phyloP scores from a whole-genome alignment of 2,329 filamentous ascomycete genomes.

The Calonectria pseudoreteaudii region DNA sequence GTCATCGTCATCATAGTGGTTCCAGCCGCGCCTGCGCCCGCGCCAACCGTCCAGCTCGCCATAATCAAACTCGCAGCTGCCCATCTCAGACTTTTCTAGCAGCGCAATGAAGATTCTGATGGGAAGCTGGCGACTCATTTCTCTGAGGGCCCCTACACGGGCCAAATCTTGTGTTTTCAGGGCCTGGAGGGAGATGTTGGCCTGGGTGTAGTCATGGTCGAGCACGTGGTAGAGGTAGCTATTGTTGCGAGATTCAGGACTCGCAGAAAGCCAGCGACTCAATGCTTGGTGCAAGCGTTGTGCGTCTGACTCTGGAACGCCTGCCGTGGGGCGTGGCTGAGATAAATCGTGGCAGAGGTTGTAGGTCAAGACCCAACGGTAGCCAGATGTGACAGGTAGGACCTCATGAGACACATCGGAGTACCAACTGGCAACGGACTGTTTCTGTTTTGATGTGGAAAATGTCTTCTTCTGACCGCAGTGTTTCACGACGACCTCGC shows the following conservation, averaged over 20 bases:
- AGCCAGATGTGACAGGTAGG: constrained; percentile 59
- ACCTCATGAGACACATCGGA: constrained; percentile 65
- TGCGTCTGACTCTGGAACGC: constrained; percentile 11
- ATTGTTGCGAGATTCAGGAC: background rate
- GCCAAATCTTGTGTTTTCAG: constrained; percentile 45
- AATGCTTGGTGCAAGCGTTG: constrained; percentile 36
- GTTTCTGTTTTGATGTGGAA: constrained; percentile 39
- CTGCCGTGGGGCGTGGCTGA: constrained; percentile 36
- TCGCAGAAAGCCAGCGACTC: constrained; percentile 40
- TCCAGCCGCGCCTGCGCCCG: background rate
- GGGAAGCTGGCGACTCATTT: constrained; percentile 37
- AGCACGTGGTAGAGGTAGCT: constrained; percentile 46
- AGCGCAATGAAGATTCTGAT: constrained; percentile 49
- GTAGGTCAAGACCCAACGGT: constrained; percentile 64
- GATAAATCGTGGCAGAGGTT: constrained; percentile 53
- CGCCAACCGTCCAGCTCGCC: background rate
- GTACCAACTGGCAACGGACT: constrained; percentile 55
- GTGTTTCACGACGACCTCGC: constrained; percentile 57
- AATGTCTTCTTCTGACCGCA: constrained; percentile 47
- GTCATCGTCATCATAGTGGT: background rate
- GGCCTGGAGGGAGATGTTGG: constrained; percentile 41
- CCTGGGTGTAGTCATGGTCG: constrained; percentile 49
- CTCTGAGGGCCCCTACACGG: constrained; percentile 40
- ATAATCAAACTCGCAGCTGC: constrained; percentile 25
- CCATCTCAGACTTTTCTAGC: constrained; percentile 45